phyloP scores from a whole-genome alignment of 768 basidiomycete genomes.

The Cubamyces lactineus region DNA sequence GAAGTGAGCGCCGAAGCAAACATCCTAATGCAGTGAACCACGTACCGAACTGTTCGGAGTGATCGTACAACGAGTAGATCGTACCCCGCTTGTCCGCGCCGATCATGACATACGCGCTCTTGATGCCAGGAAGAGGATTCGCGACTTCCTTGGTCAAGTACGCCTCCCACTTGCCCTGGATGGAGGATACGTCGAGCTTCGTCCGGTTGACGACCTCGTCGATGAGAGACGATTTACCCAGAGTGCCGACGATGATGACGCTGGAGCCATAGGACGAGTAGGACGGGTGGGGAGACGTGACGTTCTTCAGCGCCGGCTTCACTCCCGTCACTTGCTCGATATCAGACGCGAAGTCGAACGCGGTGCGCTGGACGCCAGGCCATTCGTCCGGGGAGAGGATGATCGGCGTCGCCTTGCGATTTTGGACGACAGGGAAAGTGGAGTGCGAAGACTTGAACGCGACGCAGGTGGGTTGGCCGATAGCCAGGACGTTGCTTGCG shows the following conservation, averaged over 20 bases:
- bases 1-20: neutral
- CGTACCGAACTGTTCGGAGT: slow-evolving; percentile 67
- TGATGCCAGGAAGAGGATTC: slow-evolving; percentile 59
- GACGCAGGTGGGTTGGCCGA: slow-evolving; percentile 56
- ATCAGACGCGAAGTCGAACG: slow-evolving; percentile 61
- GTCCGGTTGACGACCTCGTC: slow-evolving; percentile 54
- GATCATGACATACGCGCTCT: slow-evolving; percentile 66
- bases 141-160: slow-evolving; percentile 55
- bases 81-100: slow-evolving; percentile 73
- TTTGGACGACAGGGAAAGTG: slow-evolving; percentile 48
- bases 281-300: slow-evolving; percentile 37
- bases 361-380: slow-evolving; percentile 67
- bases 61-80: slow-evolving; percentile 67
- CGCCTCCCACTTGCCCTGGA: slow-evolving; percentile 70
- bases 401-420: slow-evolving; percentile 51
- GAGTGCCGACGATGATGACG: slow-evolving; percentile 67
- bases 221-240: slow-evolving; percentile 59
- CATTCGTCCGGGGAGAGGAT: slow-evolving; percentile 59
- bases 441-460: slow-evolving; percentile 40
- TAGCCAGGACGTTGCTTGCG: slow-evolving; percentile 37
- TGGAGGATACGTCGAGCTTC: slow-evolving; percentile 54
- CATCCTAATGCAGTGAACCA: neutral
- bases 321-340: slow-evolving; percentile 62
- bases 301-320: slow-evolving; percentile 54
- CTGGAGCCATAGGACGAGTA: slow-evolving; percentile 19